These are phyloP conservation scores for Oemleria cerasiformis DNA, from an alignment of 306 rosid species.

Conservation along the genomic window DNA sequence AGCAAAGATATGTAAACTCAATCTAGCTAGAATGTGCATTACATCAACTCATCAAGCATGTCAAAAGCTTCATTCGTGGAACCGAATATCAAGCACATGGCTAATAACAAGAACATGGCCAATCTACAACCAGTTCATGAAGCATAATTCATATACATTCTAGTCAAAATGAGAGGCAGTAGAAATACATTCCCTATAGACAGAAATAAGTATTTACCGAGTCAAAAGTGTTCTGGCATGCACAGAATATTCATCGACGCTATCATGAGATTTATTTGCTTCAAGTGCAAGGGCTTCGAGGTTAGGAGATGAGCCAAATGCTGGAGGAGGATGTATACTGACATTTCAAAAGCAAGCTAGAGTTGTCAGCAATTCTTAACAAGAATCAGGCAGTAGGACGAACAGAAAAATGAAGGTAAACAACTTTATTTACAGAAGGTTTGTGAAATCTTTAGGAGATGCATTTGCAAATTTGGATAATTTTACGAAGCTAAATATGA, in stretches of 20 bases:
- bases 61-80: conserved; percentile 2
- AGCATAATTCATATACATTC: background rate
- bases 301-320: conserved; percentile 97
- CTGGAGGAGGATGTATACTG: conserved; percentile 95
- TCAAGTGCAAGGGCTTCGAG: conserved; percentile 94
- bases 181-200: conserved; percentile 21
- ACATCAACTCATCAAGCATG: conserved; percentile 18
- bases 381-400: conserved; percentile 9
- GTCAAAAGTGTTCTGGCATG: conserved; percentile 51
- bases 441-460: conserved; percentile 4
- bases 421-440: conserved; percentile 4
- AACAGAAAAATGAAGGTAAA: background rate
- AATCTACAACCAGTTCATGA: background rate
- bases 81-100: background rate
- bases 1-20: background rate
- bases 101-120: background rate
- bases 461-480: background rate
- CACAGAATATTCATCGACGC: conserved; percentile 63
- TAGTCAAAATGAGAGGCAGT: conserved; percentile 4
- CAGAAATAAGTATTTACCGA: conserved; percentile 44
- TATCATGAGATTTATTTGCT: conserved; percentile 44
- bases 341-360: conserved; percentile 27
- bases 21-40: background rate
- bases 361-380: conserved; percentile 28
- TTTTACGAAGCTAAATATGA: background rate